phyloP scores from a whole-genome alignment of 768 basidiomycete species.

The Auricularia sp. region DNA sequence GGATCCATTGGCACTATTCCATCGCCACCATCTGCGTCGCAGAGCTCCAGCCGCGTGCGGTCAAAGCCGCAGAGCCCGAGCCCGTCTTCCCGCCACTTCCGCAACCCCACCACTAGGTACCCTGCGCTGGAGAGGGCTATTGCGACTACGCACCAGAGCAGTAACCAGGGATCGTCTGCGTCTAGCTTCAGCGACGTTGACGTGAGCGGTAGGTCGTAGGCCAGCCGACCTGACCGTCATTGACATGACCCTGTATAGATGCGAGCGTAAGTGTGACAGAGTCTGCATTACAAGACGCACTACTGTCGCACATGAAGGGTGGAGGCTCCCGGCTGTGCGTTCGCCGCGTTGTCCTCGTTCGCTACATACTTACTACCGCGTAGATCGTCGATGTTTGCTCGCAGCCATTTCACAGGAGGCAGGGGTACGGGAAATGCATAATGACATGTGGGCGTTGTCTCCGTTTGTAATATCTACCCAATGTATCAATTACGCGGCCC shows the following conservation, averaged over 20 bases:
- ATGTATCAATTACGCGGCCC: slow-evolving; percentile 4
- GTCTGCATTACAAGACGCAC: slow-evolving; percentile 70
- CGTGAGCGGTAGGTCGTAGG: slow-evolving; percentile 52
- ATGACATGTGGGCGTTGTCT: too few species aligned
- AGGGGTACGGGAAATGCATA: too few species aligned
- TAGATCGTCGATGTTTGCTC: slow-evolving; percentile 21
- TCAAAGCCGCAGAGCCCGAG: slow-evolving; percentile 40
- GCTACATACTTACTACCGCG: background rate
- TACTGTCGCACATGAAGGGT: slow-evolving; percentile 63
- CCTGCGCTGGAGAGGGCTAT: slow-evolving; percentile 29
- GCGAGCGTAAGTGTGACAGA: slow-evolving; percentile 65
- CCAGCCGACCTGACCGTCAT: background rate
- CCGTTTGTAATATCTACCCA: too few species aligned
- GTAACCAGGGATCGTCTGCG: slow-evolving; percentile 59
- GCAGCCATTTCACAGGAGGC: slow-evolving; percentile 15
- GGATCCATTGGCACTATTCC: slow-evolving; percentile 77
- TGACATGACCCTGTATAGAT: background rate
- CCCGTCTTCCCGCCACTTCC: slow-evolving; percentile 52
- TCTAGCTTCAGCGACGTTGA: slow-evolving; percentile 67
- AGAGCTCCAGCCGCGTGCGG: slow-evolving; percentile 25
- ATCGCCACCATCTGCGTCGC: slow-evolving; percentile 53
- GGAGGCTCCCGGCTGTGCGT: slow-evolving; percentile 64
- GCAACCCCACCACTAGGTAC: slow-evolving; percentile 41
- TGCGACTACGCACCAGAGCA: slow-evolving; percentile 40
- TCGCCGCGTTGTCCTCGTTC: background rate